Evolutionary conservation across 1,139 yeast species (phyloP), one percentile per base, ranked within the genome.

Genomic region (Blastobotrys capitulatus): DNA sequence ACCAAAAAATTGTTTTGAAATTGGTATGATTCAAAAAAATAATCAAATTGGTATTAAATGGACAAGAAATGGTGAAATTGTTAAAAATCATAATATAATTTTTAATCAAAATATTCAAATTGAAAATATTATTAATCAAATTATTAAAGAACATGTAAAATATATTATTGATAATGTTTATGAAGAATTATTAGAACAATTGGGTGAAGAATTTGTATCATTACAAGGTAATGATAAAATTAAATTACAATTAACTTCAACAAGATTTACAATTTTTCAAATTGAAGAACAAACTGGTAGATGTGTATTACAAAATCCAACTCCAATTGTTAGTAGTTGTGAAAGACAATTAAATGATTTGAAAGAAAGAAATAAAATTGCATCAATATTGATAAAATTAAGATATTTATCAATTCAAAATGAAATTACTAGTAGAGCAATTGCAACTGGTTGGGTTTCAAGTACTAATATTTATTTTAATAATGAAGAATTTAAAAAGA

Each of bases 11-110:
- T 52, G 76, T 69, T 75, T 87, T 34, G 87, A 83, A 53, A 76
- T 87, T 52, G 92, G 92, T 0, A 72, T 85, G 19, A 78, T 79
- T 56, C 73, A 69, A 41, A 64, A 70, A 26, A 73, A 79, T 54
- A 73, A 76, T 45, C 73, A 76, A 44, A 76, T 64, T 6, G 69
- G 66, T 7, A 56, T 82, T 58, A 74, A 83, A 53, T 88, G 96
- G 96, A 76, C 75, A 53, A 76, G 79, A 53, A 82, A 83, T 56
- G 84, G 83, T 1, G 64, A 64, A 37, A 69, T 66, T n/a, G 61
- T 62, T 4, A 56, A 41, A 12, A 56, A 52, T 32, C 57, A 60
- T 34, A 52, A 54, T 2, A 51, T 63, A 35, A 57, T 57, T 45
- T 58, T 62, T 52, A 61, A 61, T 10, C 59, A 57, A 22, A 52